Evolutionary conservation across 2,329 filamentous ascomycete genomes (phyloP).

Genomic region (Fusarium sp.): DNA sequence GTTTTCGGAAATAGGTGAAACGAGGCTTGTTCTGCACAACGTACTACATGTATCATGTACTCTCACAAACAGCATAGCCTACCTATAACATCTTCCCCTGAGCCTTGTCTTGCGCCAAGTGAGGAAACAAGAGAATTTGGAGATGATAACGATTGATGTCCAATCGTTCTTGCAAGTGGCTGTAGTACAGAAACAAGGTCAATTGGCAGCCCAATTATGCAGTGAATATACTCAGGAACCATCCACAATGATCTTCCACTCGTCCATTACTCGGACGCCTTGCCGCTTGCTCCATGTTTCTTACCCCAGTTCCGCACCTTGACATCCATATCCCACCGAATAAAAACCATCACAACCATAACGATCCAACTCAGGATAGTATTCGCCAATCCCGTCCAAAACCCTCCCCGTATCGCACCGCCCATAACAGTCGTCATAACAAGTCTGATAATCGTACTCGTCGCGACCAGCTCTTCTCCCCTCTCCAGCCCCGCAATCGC

Average conservation of each 20-base stretch:
- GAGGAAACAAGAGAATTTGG: background rate
- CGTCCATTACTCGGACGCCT: background rate
- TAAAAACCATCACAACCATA: constrained; percentile 39
- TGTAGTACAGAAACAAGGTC: background rate
- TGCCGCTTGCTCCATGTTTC: constrained; percentile 24
- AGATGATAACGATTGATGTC: background rate
- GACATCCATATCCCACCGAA: constrained; percentile 37
- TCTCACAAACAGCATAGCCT: background rate
- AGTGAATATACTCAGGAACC: background rate
- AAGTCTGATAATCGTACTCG: constrained; percentile 34
- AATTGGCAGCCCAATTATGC: background rate
- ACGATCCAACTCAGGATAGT: constrained; percentile 34
- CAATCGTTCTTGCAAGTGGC: background rate
- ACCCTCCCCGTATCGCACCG: constrained; percentile 31
- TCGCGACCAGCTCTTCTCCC: constrained; percentile 31
- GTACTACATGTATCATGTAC: constrained; percentile 1
- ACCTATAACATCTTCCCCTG: no score
- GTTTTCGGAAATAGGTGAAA: background rate
- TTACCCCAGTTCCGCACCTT: constrained; percentile 34
- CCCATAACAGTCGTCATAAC: constrained; percentile 41
- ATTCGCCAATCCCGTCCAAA: constrained; percentile 18
- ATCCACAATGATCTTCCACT: no score
- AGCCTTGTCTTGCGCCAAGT: background rate
- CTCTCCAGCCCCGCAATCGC: constrained; percentile 29
- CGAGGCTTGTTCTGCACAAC: background rate